Evolutionary conservation across 2,329 filamentous ascomycete species (phyloP), one percentile per base, ranked within the genome.

Genomic region (Colletotrichum sp.): DNA sequence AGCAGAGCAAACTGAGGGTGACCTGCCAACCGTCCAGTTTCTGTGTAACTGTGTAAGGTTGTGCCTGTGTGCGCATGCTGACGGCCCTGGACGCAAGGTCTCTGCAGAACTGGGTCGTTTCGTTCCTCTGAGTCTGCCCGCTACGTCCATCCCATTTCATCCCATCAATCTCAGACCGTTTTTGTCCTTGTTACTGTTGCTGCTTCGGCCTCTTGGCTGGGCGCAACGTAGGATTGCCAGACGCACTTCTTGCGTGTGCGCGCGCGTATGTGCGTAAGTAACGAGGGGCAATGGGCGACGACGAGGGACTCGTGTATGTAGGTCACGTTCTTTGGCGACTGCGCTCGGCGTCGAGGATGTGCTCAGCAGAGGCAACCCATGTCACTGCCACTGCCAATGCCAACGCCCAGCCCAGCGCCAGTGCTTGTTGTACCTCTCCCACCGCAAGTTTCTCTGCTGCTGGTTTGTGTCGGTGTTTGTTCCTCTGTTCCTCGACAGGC

Each of bases 141-240:
- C 73, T 12, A 32, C 63, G 73, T 72, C 69, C 69, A 68, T 75
- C 73, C 73, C 57, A 73, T 68, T 44, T 75, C 69, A 22, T 68
- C 55, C 69, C 63, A 57, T 68, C 57, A 68, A 68, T 68, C 63
- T 64, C 69, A 34, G 64, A 65, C 73, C 70, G 39, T 68, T 59
- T 64, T 12, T 59, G 36, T 39, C 39, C 28, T n/a, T 63, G 44
- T 30, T 66, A 22, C 55, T 67, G 34, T 72, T 75, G 63, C 64
- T 64, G 73, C 73, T 72, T 75, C 64, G 70, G 44, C 52, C 63
- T 62, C 67, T 65, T 68, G 69, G 73, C 57, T 75, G 39, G 60
- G 69, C 73, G 63, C 30, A 68, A 75, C 57, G 64, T 65, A 71
- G 70, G 73, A 68, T 63, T 64, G 64, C 39, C 64, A 73, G 28